Base-by-base conservation (phyloP, 108 stramenopile species). In the Cyclotella atomus region DNA sequence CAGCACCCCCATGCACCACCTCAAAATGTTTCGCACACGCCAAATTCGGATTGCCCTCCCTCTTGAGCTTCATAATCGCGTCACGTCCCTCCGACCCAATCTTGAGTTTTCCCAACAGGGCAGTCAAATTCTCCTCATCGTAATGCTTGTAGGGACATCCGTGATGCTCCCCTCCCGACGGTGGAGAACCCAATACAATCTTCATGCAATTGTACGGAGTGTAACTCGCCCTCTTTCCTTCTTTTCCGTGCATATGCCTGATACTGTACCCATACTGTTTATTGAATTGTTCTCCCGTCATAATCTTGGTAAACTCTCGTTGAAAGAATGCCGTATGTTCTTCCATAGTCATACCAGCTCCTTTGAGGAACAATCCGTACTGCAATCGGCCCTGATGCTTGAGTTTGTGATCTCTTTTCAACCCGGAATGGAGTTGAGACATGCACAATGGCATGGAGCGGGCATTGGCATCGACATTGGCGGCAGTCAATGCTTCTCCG, bases 181-280 rank as follows among this genome's bases (percentile, higher is more conserved):
- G 91, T 27, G 94, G 71, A 73, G 80, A 86, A 19, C 96, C 95
- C 77, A 91, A 79, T 63, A 99, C 96, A 74, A 99, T 94, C 74
- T 95, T 96, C 41, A 82, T 80, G 79, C 98, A 99, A 72, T 79
- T 84, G 79, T 92, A 95, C 19, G 95, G 89, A 10, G 96, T 92
- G 83, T 98, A 97, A 65, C 84, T 85, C 14, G 84, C 82, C 24
- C 97, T 84, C 76, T 97, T 97, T 21, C 99, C 99, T 81, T 99
- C 99, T 87, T 98, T 98, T 8, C 98, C 99, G 88, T 97, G 98
- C 83, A 87, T 96, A 89, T 99, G 97, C 47, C 98, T 87, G 52
- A 97, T 87, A 79, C 87, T 94, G 90, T 99, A 99, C 33, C 89
- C 67, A 87, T 98, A 98, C 65, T 89, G 68, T 76, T 98, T 99